Conservation (phyloP, 1,284 basidiomycete species). For the Volvariella volvacea region DNA sequence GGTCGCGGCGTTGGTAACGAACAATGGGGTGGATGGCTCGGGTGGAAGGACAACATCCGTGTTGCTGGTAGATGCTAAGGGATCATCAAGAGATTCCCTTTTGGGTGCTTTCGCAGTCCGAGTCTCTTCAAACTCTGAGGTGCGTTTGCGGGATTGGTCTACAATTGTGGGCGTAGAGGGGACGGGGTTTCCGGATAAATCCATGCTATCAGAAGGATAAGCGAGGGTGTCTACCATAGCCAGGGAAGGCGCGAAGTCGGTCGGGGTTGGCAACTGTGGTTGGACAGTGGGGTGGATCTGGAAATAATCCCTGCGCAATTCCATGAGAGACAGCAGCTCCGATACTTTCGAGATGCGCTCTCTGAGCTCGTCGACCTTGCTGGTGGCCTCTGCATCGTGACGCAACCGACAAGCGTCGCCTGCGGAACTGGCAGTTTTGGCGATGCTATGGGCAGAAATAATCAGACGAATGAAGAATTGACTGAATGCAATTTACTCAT, state of each 20-base stretch:
- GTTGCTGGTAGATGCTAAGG: slow-evolving; percentile 17
- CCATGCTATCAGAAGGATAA: slow-evolving; percentile 14
- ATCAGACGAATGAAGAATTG: background rate
- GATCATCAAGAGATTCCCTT: slow-evolving; percentile 60
- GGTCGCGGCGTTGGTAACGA: slow-evolving; percentile 8
- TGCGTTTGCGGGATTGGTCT: slow-evolving; percentile 54
- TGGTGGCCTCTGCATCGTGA: slow-evolving; percentile 24
- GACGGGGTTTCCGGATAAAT: slow-evolving; percentile 4
- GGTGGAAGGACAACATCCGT: slow-evolving; percentile 19
- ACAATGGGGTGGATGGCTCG: slow-evolving; percentile 14
- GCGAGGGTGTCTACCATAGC: slow-evolving; percentile 7
- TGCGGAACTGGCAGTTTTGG: slow-evolving; percentile 33
- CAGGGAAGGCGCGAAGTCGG: slow-evolving; percentile 9
- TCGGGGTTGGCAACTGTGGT: slow-evolving; percentile 7
- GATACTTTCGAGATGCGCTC: slow-evolving; percentile 31
- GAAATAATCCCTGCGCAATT: slow-evolving; percentile 13
- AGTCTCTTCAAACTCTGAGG: slow-evolving; percentile 54
- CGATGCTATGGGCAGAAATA: slow-evolving; percentile 24
- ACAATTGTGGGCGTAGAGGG: slow-evolving; percentile 16
- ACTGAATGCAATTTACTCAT: slow-evolving; percentile 12
- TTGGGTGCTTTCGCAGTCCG: slow-evolving; percentile 60
- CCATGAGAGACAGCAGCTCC: slow-evolving; percentile 28
- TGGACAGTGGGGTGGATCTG: background rate
- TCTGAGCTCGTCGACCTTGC: slow-evolving; percentile 32
- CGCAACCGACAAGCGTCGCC: slow-evolving; percentile 28